phyloP scores from a whole-genome alignment of 2,329 filamentous ascomycete species.

The Pseudogymnoascus sp. region DNA sequence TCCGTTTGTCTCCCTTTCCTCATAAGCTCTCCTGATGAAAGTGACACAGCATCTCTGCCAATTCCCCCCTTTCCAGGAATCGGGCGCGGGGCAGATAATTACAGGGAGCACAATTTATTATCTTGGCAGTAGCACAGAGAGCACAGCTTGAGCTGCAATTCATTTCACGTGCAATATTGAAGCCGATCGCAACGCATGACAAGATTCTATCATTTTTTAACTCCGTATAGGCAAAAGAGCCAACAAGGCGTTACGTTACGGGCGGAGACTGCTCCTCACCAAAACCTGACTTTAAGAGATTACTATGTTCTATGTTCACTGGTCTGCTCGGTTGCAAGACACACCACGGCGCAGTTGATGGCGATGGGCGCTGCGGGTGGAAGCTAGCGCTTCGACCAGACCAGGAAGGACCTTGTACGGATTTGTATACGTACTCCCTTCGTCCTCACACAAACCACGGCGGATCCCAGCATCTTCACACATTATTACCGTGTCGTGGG shows the following conservation, averaged over 20 bases:
- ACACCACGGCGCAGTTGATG: background rate
- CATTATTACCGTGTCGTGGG: slow-evolving; percentile 4
- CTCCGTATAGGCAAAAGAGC: background rate
- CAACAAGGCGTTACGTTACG: background rate
- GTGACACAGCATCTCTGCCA: slow-evolving; percentile 2
- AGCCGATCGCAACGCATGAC: background rate
- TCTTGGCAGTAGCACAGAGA: slow-evolving; percentile 3
- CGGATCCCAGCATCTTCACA: slow-evolving; percentile 3
- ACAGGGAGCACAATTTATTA: background rate
- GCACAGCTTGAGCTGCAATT: background rate
- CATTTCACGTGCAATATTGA: slow-evolving; percentile 7
- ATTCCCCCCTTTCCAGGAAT: slow-evolving; percentile 4
- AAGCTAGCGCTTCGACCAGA: background rate
- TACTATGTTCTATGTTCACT: background rate
- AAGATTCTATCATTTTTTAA: background rate
- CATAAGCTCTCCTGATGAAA: background rate
- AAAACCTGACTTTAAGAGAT: background rate
- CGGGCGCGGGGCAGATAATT: background rate
- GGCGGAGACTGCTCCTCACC: background rate
- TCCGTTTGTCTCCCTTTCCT: background rate
- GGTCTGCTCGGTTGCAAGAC: background rate
- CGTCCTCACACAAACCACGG: background rate
- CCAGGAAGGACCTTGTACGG: slow-evolving; percentile 1
- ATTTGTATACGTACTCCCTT: background rate
- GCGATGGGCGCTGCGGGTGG: background rate